Conservation (phyloP, 208 protist genomes). For the Naegleria lovaniensis region DNA sequence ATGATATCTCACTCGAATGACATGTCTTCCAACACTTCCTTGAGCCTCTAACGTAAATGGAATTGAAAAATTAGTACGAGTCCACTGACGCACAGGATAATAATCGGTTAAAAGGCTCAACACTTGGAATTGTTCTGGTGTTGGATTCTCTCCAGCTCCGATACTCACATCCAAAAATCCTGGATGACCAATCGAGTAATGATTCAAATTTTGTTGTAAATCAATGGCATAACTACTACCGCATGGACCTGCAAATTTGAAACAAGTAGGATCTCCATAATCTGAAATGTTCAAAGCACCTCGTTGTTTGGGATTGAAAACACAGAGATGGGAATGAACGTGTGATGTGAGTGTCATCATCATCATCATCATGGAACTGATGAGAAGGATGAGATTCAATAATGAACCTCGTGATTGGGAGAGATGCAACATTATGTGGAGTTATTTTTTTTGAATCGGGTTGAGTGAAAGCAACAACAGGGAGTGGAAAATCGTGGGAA, state of each 20-base stretch:
- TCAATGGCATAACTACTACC: not conserved
- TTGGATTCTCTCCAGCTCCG: not conserved
- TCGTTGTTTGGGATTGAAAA: not conserved
- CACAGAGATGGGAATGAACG: not conserved
- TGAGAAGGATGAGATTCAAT: too few relatives aligned
- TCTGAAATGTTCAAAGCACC: not conserved
- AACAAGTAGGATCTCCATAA: not conserved
- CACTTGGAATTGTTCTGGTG: not conserved
- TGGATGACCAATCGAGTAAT: not conserved
- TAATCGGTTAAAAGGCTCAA: not conserved
- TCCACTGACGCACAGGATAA: conserved; percentile 13
- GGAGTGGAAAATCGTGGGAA: too few relatives aligned
- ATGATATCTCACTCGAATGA: not conserved
- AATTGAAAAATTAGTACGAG: conserved; percentile 18
- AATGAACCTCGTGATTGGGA: too few relatives aligned
- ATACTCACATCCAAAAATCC: not conserved
- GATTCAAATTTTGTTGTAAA: conserved; percentile 22
- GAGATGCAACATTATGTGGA: too few relatives aligned
- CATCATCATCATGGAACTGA: too few relatives aligned
- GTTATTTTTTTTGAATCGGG: too few relatives aligned
- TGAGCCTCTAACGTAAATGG: not conserved
- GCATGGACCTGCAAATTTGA: not conserved
- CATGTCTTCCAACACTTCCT: not conserved
- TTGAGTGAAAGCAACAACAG: too few relatives aligned
- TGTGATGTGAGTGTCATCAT: not conserved